phyloP scores from a whole-genome alignment of 2,329 filamentous ascomycete genomes.

The Gaeumannomyces sp. region DNA sequence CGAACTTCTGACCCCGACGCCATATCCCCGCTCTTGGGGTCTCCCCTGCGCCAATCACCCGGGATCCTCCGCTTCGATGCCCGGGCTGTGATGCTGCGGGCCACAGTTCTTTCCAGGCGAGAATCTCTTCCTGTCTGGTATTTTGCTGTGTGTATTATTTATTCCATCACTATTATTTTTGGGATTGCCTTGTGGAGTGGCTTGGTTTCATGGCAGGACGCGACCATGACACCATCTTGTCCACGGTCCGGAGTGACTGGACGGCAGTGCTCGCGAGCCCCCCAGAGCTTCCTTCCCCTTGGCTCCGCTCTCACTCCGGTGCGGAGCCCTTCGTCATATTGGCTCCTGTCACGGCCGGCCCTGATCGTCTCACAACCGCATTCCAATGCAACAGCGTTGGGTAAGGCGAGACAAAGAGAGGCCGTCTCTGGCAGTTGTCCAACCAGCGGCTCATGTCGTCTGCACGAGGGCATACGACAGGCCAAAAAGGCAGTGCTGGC shows the following conservation, averaged over 20 bases:
- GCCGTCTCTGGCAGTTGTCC: too few relatives aligned
- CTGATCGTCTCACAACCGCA: neutral
- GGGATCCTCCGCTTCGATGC: neutral
- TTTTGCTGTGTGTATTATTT: too few relatives aligned
- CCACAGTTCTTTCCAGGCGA: too few relatives aligned
- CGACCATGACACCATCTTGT: conserved; percentile 20
- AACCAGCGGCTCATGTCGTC: neutral
- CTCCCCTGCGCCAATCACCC: neutral
- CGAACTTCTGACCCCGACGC: too few relatives aligned
- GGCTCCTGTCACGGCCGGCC: neutral
- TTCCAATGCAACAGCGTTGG: neutral
- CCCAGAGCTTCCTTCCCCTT: neutral
- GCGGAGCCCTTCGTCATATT: neutral
- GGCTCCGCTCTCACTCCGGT: neutral
- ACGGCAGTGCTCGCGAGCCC: neutral
- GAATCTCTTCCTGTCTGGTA: too few relatives aligned
- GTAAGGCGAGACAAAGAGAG: neutral
- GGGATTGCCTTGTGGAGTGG: neutral
- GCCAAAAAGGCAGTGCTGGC: neutral
- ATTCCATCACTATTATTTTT: neutral
- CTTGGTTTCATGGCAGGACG: neutral
- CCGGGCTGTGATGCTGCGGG: too few relatives aligned
- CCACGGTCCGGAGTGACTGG: neutral
- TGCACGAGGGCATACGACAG: neutral
- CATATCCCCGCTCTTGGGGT: too few relatives aligned